phyloP scores from a whole-genome alignment of 768 basidiomycete genomes.

The Tulasnella sp. region DNA sequence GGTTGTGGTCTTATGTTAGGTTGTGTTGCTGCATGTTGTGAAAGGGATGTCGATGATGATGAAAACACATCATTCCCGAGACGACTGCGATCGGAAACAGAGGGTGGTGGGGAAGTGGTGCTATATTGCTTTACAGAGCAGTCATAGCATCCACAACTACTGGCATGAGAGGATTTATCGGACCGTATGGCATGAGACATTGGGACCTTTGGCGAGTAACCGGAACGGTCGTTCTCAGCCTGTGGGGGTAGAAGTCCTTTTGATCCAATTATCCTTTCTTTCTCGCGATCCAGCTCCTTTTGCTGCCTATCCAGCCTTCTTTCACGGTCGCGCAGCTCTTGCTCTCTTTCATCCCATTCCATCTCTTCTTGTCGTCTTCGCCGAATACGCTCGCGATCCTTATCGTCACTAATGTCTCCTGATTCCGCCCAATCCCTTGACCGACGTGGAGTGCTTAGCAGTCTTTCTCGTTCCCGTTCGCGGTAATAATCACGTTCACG shows the following conservation, averaged over 20 bases:
- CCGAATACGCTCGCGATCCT: slow-evolving; percentile 10
- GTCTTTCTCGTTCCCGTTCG: not conserved
- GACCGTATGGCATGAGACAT: no score
- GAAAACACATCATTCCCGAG: not conserved
- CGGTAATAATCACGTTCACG: not conserved
- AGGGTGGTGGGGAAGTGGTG: not conserved
- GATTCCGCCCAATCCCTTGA: slow-evolving; percentile 12
- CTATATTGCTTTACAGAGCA: slow-evolving; percentile 6
- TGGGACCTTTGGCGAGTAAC: no score
- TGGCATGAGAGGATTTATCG: not conserved
- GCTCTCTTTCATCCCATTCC: slow-evolving; percentile 4
- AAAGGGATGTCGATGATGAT: slow-evolving; percentile 7
- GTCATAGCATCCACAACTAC: slow-evolving; percentile 9
- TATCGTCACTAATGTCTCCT: slow-evolving; percentile 5
- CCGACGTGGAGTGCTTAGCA: not conserved
- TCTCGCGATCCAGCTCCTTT: slow-evolving; percentile 1
- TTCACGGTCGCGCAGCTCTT: slow-evolving; percentile 2
- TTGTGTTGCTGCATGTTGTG: not conserved
- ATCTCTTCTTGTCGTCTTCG: slow-evolving; percentile 10
- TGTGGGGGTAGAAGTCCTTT: no score
- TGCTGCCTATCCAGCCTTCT: slow-evolving; percentile 6
- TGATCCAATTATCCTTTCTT: not conserved
- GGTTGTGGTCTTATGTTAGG: no score
- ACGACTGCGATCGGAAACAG: slow-evolving; percentile 1
- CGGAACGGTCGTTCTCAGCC: no score